These are phyloP conservation scores for Phytopythium oedochilum DNA, from an alignment of 352 stramenopile species.

Conservation along the genomic window DNA sequence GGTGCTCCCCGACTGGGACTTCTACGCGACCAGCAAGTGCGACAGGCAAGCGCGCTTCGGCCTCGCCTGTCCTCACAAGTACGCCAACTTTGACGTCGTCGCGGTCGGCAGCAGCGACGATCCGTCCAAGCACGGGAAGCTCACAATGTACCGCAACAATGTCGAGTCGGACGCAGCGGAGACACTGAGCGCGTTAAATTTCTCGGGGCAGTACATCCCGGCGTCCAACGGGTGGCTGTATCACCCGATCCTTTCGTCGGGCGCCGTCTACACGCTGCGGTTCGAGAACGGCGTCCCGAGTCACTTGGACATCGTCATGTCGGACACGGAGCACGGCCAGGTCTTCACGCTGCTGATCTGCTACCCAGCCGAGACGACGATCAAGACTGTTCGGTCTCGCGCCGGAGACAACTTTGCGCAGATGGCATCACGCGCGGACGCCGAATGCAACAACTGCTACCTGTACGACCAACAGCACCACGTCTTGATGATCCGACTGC, in stretches of 20 bases:
- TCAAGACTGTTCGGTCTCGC: conserved; percentile 13
- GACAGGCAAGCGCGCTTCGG: conserved; percentile 9
- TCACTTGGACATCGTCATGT: conserved; percentile 18
- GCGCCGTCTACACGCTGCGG: conserved; percentile 23
- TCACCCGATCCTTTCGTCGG: conserved; percentile 28
- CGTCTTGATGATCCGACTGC: conserved; percentile 14
- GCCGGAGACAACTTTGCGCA: conserved; percentile 4
- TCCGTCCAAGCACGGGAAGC: conserved; percentile 12
- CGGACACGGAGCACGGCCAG: conserved; percentile 14
- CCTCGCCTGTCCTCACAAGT: conserved; percentile 31
- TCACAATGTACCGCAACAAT: conserved; percentile 23
- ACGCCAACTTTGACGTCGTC: conserved; percentile 34
- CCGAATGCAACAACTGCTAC: conserved; percentile 22
- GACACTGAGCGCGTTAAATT: conserved; percentile 8
- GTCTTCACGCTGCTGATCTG: conserved; percentile 16
- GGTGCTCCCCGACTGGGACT: conserved; percentile 27
- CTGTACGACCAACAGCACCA: conserved; percentile 16
- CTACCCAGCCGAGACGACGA: conserved; percentile 17
- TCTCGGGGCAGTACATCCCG: conserved; percentile 32
- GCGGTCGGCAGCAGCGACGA: conserved; percentile 15
- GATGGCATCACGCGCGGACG: conserved; percentile 5
- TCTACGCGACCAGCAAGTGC: conserved; percentile 21
- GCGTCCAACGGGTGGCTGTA: conserved; percentile 28
- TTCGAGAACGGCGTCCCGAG: conserved; percentile 20
- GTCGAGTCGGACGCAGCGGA: not conserved